Conservation (phyloP, 352 stramenopile genomes). For the Globisporangium emineosum region DNA sequence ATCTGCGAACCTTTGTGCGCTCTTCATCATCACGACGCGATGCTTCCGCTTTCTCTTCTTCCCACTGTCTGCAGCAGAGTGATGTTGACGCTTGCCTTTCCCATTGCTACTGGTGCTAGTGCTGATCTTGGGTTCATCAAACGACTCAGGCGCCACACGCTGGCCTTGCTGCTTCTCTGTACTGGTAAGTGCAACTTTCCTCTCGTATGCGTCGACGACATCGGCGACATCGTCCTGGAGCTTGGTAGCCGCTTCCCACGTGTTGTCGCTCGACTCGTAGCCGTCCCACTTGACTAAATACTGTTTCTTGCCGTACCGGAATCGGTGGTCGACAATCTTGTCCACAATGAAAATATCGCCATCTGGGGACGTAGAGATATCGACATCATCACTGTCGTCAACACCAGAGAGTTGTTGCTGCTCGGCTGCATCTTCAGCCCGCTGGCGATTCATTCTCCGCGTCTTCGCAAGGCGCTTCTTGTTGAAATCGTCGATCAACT, state of each 20-base stretch:
- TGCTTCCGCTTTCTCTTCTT: slow-evolving; percentile 1
- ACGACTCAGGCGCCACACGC: background rate
- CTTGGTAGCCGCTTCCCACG: slow-evolving; percentile 52
- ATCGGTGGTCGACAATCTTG: slow-evolving; percentile 53
- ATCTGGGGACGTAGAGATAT: background rate
- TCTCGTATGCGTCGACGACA: slow-evolving; percentile 59
- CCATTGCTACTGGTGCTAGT: background rate
- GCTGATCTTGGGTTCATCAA: background rate
- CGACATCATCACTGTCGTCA: background rate
- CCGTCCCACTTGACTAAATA: slow-evolving; percentile 71
- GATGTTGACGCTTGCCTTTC: slow-evolving; percentile 1
- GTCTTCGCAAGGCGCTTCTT: slow-evolving; percentile 3
- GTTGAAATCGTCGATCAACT: slow-evolving; percentile 32
- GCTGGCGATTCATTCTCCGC: slow-evolving; percentile 10
- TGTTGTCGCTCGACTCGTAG: slow-evolving; percentile 63
- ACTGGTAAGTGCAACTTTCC: slow-evolving; percentile 4
- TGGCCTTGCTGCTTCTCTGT: background rate
- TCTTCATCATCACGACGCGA: slow-evolving; percentile 9
- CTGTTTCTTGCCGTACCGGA: slow-evolving; percentile 36
- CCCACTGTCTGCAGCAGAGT: background rate
- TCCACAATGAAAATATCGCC: slow-evolving; percentile 51
- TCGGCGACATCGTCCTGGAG: slow-evolving; percentile 47
- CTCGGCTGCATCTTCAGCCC: slow-evolving; percentile 7
- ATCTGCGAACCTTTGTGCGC: background rate
- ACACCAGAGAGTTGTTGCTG: background rate